These are phyloP conservation scores for Hortiboletus campestris DNA, from an alignment of 768 basidiomycete genomes.

Conservation along the genomic window DNA sequence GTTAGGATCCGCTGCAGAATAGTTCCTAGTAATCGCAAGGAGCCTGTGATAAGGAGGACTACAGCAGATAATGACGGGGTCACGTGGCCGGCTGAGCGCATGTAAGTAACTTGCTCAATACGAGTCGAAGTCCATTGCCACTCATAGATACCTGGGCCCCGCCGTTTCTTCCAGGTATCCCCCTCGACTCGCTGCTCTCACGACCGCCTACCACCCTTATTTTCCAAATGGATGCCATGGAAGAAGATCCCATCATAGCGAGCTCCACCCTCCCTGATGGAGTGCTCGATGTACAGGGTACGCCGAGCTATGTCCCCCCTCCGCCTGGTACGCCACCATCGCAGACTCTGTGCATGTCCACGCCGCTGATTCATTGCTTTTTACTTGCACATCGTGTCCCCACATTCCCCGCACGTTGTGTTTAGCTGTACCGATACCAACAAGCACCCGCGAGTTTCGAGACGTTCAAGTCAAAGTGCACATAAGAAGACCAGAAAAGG, in stretches of 20 bases:
- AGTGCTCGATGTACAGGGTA: slow-evolving; percentile 18
- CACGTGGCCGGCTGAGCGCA: slow-evolving; percentile 21
- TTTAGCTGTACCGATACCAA: slow-evolving; percentile 25
- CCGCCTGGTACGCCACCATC: slow-evolving; percentile 20
- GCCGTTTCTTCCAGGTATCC: slow-evolving; percentile 4
- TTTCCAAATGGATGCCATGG: slow-evolving; percentile 34
- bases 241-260: slow-evolving; percentile 31
- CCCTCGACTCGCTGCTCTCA: neutral
- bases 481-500: slow-evolving; percentile 73
- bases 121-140: slow-evolving; percentile 19
- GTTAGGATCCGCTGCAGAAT: neutral
- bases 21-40: neutral
- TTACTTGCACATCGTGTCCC: neutral
- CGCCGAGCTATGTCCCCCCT: slow-evolving; percentile 12
- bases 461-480: slow-evolving; percentile 86
- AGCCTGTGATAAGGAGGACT: neutral
- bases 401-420: neutral
- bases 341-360: neutral
- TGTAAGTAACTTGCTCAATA: slow-evolving; percentile 6
- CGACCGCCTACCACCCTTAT: neutral
- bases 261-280: slow-evolving; percentile 21
- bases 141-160: slow-evolving; percentile 22
- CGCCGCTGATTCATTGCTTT: slow-evolving; percentile 10
- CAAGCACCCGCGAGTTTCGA: slow-evolving; percentile 55
- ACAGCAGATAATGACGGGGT: neutral